phyloP scores from a whole-genome alignment of 192 early-diverging fungal genomes.

The Backusella luteola region DNA sequence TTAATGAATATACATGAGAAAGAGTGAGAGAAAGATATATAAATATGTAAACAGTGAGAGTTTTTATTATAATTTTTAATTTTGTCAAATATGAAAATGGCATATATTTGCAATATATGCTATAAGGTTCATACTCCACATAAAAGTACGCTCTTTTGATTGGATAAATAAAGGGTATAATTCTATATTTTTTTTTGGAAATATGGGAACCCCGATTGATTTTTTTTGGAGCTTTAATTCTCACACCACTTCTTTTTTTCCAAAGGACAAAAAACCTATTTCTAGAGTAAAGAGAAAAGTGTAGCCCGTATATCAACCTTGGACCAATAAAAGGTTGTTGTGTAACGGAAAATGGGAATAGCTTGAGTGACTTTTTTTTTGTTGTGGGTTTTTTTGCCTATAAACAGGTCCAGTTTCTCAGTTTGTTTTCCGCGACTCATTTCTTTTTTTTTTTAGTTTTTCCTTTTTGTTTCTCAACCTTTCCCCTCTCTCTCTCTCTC shows the following conservation, averaged over 20 bases:
- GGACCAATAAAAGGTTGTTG: neutral
- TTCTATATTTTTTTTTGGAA: neutral
- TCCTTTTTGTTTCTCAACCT: conserved; percentile 7
- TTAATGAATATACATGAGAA: neutral
- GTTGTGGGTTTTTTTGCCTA: neutral
- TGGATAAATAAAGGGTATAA: neutral
- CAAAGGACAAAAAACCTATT: neutral
- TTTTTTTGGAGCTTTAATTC: conserved; percentile 3
- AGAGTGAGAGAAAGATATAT: neutral
- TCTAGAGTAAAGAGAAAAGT: neutral
- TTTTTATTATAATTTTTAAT: neutral
- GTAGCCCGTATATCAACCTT: neutral
- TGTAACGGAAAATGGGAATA: neutral
- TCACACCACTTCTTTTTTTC: conserved; percentile 7
- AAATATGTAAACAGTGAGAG: neutral
- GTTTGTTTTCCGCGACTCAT: neutral
- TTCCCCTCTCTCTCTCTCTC: no score
- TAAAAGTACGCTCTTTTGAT: neutral
- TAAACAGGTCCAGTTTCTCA: neutral
- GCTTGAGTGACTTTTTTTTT: neutral
- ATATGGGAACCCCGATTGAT: neutral
- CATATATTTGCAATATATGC: neutral
- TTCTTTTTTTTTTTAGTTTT: conserved; percentile 6
- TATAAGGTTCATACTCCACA: neutral
- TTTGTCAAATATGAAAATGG: neutral